Conservation (phyloP, 768 basidiomycete genomes). For the Megacollybia marginata region DNA sequence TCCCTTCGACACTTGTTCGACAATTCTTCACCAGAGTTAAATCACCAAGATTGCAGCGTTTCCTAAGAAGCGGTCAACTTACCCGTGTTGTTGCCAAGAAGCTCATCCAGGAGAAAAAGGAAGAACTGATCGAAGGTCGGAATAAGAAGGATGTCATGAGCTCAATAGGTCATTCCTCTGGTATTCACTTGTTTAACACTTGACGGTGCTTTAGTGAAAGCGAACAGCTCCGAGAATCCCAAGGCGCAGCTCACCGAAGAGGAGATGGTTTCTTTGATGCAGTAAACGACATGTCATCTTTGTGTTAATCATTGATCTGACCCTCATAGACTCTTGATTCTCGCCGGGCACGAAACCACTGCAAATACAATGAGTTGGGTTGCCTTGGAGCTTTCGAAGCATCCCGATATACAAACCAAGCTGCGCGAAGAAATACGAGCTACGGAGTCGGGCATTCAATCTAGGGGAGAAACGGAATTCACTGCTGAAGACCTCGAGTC, state of each 20-base stretch:
- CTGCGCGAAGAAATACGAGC: constrained; percentile 52
- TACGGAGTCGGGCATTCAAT: constrained; percentile 5
- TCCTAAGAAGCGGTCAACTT: not conserved
- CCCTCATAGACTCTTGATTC: constrained; percentile 27
- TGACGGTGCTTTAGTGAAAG: constrained; percentile 32
- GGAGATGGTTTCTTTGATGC: constrained; percentile 43
- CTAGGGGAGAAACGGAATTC: constrained; percentile 7
- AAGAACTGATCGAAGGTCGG: not conserved
- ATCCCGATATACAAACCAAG: constrained; percentile 49
- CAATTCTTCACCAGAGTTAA: constrained; percentile 13
- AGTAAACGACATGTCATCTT: constrained; percentile 4
- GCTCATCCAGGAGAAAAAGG: constrained; percentile 3
- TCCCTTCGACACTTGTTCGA: not conserved
- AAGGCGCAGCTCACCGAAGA: constrained; percentile 36
- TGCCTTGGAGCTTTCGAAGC: constrained; percentile 52
- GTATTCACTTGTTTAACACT: not conserved
- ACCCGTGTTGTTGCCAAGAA: not conserved
- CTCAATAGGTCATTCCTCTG: no score
- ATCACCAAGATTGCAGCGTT: constrained; percentile 8
- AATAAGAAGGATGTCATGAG: not conserved
- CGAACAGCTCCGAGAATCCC: constrained; percentile 43
- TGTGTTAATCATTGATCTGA: not conserved
- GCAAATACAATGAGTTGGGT: constrained; percentile 53
- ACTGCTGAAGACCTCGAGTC: constrained; percentile 21
- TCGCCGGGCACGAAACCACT: constrained; percentile 57